These are phyloP conservation scores for Maudiozyma bulderi DNA, from an alignment of 805 yeast species.

Conservation along the genomic window DNA sequence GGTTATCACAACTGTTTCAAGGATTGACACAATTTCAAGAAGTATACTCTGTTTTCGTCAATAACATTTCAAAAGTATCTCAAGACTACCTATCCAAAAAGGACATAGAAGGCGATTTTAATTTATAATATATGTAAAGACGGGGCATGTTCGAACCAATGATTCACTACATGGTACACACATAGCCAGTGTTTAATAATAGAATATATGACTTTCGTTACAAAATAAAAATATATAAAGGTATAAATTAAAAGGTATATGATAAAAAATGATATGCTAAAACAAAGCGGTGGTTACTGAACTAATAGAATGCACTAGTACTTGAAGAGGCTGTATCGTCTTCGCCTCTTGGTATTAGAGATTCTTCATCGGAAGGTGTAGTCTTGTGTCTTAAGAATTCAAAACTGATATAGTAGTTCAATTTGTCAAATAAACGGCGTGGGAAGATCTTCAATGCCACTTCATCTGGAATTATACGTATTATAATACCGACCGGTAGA, in stretches of 20 bases:
- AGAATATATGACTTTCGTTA: not conserved
- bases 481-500: conserved; percentile 66
- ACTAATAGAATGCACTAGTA: conserved; percentile 25
- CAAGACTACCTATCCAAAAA: conserved; percentile 28
- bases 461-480: conserved; percentile 76
- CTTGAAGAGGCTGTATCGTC: conserved; percentile 8
- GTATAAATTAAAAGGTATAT: too few species aligned
- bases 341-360: conserved; percentile 8
- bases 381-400: conserved; percentile 17
- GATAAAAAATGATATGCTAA: not conserved
- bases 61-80: conserved; percentile 32
- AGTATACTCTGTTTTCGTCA: conserved; percentile 40
- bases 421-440: conserved; percentile 23
- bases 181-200: not conserved
- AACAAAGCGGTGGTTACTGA: not conserved
- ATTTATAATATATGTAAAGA: not conserved
- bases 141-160: not conserved
- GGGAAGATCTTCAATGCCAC: conserved; percentile 66
- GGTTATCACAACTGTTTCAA: conserved; percentile 44
- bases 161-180: not conserved
- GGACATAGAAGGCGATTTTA: conserved; percentile 14
- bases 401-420: conserved; percentile 16
- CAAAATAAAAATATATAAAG: not conserved
- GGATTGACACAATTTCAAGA: conserved; percentile 43
- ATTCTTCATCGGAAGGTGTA: conserved; percentile 23